Base-by-base conservation (phyloP, 495 filamentous ascomycete species). In the Penicillium flavigenum region DNA sequence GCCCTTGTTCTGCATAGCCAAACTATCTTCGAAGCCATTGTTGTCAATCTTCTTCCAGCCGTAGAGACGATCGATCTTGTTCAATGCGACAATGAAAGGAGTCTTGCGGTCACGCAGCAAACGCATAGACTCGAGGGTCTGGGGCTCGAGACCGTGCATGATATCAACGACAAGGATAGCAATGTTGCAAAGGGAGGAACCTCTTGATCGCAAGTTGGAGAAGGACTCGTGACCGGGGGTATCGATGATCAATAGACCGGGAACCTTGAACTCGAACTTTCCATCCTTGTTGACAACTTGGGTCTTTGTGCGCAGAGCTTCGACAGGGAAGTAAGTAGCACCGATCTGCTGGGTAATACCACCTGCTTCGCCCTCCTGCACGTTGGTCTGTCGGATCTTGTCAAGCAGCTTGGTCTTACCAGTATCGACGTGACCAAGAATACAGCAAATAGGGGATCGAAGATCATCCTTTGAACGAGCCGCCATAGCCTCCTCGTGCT, bases 331-430 rank as follows among this genome's bases (percentile, higher is more conserved):
- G 76, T 98, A 99, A 16, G 95, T 99, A 44, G 95, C 95, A 85
- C 95, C 95, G 70, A 99, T 99, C 75, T 99, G 95, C 76, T 99
- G 95, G 16, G 95, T 99, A 66, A 99, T 99, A 88, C 95, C 95
- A 77, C 95, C 95, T 39, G 95, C 95, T 86, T 99, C 95, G 58
- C 95, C 95, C 75, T 98, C 95, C 71, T 99, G 95, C 26, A 99
- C 95, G 68, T 98, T 98, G 49, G 95, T 99, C 75, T 96, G 92
- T 59, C 95, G 89, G 68, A 99, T 93, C 79, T 98, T 98, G 80
- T 99, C 95, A 51, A 99, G 81, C 56, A 99, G 78, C 78, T 99
- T 99, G 19, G 95, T 99, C 81, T 99, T 99, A 66, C 95, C 95
- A 39, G 95, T 99, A 85, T 99, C 95, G 81, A 99, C 95, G 82